phyloP scores from a whole-genome alignment of 2,329 filamentous ascomycete genomes.

The Fusarium sp. region DNA sequence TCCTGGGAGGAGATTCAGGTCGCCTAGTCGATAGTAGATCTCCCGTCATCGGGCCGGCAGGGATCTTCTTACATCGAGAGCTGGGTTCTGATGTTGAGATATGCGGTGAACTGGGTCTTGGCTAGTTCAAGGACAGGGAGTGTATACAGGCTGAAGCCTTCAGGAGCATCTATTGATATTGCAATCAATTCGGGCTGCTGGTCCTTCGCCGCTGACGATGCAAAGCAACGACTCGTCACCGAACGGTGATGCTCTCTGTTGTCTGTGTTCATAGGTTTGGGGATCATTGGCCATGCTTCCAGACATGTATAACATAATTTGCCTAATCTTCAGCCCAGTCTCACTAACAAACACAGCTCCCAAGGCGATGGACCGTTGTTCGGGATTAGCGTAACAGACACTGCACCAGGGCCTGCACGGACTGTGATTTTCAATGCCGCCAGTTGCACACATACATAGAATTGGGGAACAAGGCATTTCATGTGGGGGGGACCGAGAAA shows the following conservation, averaged over 20 bases:
- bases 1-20: constrained; percentile 20
- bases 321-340: neutral
- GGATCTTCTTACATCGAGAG: constrained; percentile 30
- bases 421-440: constrained; percentile 35
- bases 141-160: neutral
- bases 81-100: constrained; percentile 30
- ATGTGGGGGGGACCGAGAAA: constrained; percentile 12
- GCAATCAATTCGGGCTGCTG: constrained; percentile 3
- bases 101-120: constrained; percentile 41
- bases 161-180: neutral
- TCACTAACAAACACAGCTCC: neutral
- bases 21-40: constrained; percentile 34
- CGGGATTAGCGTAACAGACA: constrained; percentile 17
- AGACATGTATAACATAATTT: constrained; percentile 3
- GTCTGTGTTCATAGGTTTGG: constrained; percentile 3
- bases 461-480: constrained; percentile 17
- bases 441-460: neutral
- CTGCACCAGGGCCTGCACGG: constrained; percentile 33
- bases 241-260: constrained; percentile 2
- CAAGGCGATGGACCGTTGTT: constrained; percentile 11
- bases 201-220: constrained; percentile 12
- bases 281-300: constrained; percentile 6
- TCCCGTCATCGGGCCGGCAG: constrained; percentile 39
- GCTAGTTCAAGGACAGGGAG: constrained; percentile 13
- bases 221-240: constrained; percentile 5